Evolutionary conservation across 2,329 filamentous ascomycete genomes (phyloP).

Genomic region (Orbilia ellipsospora): DNA sequence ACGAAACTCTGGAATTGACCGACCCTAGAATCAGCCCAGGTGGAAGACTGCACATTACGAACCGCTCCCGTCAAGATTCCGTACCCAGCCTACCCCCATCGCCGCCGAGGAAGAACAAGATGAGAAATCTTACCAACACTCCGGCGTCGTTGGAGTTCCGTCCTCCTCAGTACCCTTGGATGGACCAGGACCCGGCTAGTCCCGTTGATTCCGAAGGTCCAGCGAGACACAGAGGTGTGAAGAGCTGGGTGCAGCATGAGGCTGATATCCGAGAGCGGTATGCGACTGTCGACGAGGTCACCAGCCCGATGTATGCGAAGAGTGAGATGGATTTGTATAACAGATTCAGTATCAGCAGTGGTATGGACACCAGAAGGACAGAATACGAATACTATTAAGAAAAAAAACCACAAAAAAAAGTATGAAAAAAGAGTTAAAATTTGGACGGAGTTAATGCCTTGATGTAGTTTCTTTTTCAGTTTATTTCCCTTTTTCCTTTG

Average conservation of each 20-base stretch:
- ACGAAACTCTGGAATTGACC: slow-evolving; percentile 43
- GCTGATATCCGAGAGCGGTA: slow-evolving; percentile 61
- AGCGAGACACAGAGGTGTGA: slow-evolving; percentile 70
- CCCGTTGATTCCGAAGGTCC: slow-evolving; percentile 68
- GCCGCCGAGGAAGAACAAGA: slow-evolving; percentile 28
- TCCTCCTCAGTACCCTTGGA: slow-evolving; percentile 8
- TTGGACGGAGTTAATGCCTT: slow-evolving; percentile 12
- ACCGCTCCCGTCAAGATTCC: slow-evolving; percentile 44
- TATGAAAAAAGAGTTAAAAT: not conserved
- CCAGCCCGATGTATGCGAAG: slow-evolving; percentile 42
- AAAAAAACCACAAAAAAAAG: slow-evolving; percentile 1
- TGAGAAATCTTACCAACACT: slow-evolving; percentile 1
- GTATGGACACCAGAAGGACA: slow-evolving; percentile 51
- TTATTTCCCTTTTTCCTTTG: too few relatives aligned
- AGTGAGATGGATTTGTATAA: slow-evolving; percentile 48
- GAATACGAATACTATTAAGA: slow-evolving; percentile 51
- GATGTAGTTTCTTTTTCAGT: not conserved
- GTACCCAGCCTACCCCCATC: slow-evolving; percentile 40
- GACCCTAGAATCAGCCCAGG: slow-evolving; percentile 41
- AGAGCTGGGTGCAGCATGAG: slow-evolving; percentile 75
- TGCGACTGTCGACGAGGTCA: slow-evolving; percentile 21
- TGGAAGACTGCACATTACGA: slow-evolving; percentile 45
- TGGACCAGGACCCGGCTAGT: slow-evolving; percentile 13
- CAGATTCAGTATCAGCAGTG: slow-evolving; percentile 47
- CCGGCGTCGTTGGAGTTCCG: slow-evolving; percentile 21